phyloP scores from a whole-genome alignment of 2,329 filamentous ascomycete genomes.

The Passalora sequoiae region DNA sequence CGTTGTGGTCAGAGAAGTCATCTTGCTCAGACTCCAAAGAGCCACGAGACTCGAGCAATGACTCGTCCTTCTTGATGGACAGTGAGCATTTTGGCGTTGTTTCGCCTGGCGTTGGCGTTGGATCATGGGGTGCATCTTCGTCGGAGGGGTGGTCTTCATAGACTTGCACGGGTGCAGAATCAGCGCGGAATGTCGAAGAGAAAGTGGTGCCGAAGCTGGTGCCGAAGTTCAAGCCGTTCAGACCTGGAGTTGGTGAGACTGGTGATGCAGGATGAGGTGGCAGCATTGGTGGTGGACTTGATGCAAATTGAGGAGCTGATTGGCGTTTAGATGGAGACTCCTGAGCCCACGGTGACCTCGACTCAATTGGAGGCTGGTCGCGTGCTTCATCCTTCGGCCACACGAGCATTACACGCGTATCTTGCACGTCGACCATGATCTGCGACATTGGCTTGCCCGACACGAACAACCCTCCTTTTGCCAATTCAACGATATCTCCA shows the following conservation, averaged over 20 bases:
- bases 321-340: constrained; percentile 54
- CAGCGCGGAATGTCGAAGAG: constrained; percentile 39
- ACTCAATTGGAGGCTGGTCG: constrained; percentile 47
- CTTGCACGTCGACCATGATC: constrained; percentile 93
- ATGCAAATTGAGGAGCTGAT: constrained; percentile 45
- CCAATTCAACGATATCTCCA: constrained; percentile 76
- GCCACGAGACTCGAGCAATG: constrained; percentile 16
- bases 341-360: constrained; percentile 61
- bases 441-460: constrained; percentile 83
- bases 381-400: constrained; percentile 66
- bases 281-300: constrained; percentile 58
- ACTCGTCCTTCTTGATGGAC: constrained; percentile 7
- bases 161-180: constrained; percentile 54
- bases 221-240: constrained; percentile 34
- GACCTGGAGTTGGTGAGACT: constrained; percentile 62
- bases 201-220: constrained; percentile 36
- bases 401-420: constrained; percentile 78
- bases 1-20: constrained; percentile 72
- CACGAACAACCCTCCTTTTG: constrained; percentile 82
- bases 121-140: constrained; percentile 39
- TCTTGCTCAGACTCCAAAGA: constrained; percentile 39
- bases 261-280: constrained; percentile 63
- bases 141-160: constrained; percentile 67
- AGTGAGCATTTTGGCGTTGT: constrained; percentile 18
- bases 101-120: constrained; percentile 22